Evolutionary conservation across 2,329 filamentous ascomycete species (phyloP).

Genomic region (Chaetomium globosum): DNA sequence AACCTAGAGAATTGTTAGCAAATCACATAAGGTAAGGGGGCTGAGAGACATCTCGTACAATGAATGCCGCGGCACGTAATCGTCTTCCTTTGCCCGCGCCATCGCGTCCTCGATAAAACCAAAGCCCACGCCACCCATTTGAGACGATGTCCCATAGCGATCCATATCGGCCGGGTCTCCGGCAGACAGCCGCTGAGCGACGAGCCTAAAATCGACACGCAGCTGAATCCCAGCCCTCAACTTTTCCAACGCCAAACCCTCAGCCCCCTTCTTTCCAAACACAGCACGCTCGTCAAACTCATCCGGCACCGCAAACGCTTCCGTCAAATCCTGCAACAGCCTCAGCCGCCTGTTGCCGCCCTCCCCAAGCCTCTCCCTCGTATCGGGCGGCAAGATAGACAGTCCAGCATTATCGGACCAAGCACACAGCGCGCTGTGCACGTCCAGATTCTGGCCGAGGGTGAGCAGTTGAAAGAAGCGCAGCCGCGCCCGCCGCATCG

Average conservation of each 20-base stretch:
- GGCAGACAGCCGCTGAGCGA: conserved; percentile 20
- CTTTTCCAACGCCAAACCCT: conserved; percentile 5
- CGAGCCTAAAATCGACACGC: conserved; percentile 19
- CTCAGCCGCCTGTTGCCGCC: conserved; percentile 25
- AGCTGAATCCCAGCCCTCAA: conserved; percentile 8
- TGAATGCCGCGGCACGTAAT: conserved; percentile 33
- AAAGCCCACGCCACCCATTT: conserved; percentile 9
- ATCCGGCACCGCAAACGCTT: conserved; percentile 43
- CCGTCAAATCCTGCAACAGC: conserved; percentile 34
- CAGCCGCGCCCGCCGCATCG: conserved; percentile 25
- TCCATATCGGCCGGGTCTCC: background rate
- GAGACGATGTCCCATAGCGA: background rate
- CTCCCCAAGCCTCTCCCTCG: conserved; percentile 1
- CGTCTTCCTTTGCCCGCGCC: conserved; percentile 25
- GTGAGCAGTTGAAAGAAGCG: conserved; percentile 37
- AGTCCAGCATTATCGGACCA: conserved; percentile 30
- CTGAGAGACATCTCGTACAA: conserved; percentile 23
- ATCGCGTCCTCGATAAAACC: conserved; percentile 26
- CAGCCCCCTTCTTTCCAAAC: conserved; percentile 18
- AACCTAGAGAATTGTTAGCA: conserved; percentile 25
- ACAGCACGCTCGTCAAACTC: conserved; percentile 45
- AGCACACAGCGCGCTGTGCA: conserved; percentile 35
- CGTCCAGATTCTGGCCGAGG: conserved; percentile 32
- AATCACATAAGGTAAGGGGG: background rate
- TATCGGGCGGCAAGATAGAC: conserved; percentile 26